Conservation (phyloP, 495 filamentous ascomycete genomes). For the Penicillium pulvis region DNA sequence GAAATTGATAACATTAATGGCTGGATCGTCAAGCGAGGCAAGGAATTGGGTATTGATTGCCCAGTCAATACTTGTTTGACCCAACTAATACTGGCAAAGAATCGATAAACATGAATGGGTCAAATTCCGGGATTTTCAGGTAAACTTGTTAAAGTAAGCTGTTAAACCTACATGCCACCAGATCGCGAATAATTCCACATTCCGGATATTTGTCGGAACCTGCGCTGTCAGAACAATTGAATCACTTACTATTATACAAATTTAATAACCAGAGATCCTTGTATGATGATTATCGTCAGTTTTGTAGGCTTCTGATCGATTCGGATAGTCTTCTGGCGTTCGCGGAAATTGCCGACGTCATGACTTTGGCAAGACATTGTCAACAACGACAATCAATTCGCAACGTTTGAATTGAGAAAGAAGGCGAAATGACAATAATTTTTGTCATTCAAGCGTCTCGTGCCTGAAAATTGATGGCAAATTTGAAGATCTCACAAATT, state of each 20-base stretch:
- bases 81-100: conserved; percentile 41
- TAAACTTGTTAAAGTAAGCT: not conserved
- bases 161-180: no score
- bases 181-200: no score
- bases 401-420: not conserved
- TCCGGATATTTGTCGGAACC: no score
- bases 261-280: not conserved
- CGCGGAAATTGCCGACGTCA: not conserved
- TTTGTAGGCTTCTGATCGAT: not conserved
- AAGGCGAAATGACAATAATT: not conserved
- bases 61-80: conserved; percentile 68
- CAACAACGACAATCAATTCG: not conserved
- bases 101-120: not conserved
- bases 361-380: not conserved
- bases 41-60: conserved; percentile 65
- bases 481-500: not conserved
- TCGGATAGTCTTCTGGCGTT: not conserved
- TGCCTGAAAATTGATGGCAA: not conserved
- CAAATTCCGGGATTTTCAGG: not conserved
- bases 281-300: not conserved
- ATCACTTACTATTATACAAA: no score
- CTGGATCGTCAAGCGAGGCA: conserved; percentile 69
- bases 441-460: not conserved
- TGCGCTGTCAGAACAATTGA: no score
- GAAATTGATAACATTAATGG: conserved; percentile 87